phyloP scores from a whole-genome alignment of 2,329 filamentous ascomycete genomes.

The Triangularia verruculosa region DNA sequence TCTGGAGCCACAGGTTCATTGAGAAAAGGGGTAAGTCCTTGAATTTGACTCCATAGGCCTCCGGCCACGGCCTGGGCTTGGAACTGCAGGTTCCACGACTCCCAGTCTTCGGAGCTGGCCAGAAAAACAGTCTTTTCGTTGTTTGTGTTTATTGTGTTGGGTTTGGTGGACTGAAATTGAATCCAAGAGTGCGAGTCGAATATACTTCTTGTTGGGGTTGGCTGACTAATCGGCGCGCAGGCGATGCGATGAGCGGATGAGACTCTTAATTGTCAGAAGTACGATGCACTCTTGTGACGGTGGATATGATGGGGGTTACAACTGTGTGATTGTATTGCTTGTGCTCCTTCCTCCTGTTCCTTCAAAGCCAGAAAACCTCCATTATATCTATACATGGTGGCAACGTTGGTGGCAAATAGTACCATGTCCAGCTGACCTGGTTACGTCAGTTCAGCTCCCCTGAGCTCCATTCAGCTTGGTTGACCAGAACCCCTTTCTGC shows the following conservation, averaged over 20 bases:
- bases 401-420: no score
- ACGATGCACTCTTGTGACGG: slow-evolving; percentile 15
- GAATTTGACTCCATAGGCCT: slow-evolving; percentile 5
- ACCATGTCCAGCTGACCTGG: no score
- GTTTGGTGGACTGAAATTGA: background rate
- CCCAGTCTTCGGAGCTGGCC: slow-evolving; percentile 8
- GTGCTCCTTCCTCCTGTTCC: no score
- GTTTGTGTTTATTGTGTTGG: background rate
- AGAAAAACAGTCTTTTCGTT: slow-evolving; percentile 9
- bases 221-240: background rate
- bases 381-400: no score
- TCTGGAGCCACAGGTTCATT: slow-evolving; percentile 6
- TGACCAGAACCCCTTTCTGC: no score
- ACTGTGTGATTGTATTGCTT: background rate
- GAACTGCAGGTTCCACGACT: slow-evolving; percentile 12
- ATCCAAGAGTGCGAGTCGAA: background rate
- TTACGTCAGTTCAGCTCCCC: no score
- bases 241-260: background rate
- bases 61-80: slow-evolving; percentile 11
- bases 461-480: no score
- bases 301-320: background rate
- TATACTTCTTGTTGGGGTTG: background rate
- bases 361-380: no score
- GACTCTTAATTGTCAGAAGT: slow-evolving; percentile 9
- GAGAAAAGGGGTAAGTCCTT: slow-evolving; percentile 11